These are phyloP conservation scores for Saururus chinensis DNA, from an alignment of 164 flowering plant species.

Conservation along the genomic window DNA sequence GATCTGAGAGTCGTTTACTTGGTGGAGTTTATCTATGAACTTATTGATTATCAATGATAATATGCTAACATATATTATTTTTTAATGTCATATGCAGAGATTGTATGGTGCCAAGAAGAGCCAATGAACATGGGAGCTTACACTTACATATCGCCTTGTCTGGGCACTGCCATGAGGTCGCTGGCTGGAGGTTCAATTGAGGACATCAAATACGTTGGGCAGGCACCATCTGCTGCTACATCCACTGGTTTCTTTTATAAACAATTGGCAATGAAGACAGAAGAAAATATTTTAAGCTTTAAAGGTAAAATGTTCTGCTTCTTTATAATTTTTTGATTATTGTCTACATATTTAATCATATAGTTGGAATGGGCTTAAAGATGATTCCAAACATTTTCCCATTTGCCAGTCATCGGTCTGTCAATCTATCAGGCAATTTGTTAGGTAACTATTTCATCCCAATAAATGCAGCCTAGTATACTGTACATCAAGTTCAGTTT, in stretches of 20 bases:
- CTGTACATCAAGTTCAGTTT: neutral
- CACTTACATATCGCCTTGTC: slow-evolving; percentile 66
- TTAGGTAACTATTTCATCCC: slow-evolving; percentile 37
- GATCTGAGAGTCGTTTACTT: no score
- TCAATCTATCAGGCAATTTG: slow-evolving; percentile 71
- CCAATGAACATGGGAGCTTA: slow-evolving; percentile 99
- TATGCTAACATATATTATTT: no score
- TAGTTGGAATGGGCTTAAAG: slow-evolving; percentile 59
- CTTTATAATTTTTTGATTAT: no score
- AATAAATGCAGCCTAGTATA: neutral
- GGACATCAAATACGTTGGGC: slow-evolving; percentile 56
- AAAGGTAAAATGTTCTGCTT: no score
- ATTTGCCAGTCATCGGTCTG: slow-evolving; percentile 59
- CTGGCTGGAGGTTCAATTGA: slow-evolving; percentile 54
- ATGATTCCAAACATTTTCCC: slow-evolving; percentile 51
- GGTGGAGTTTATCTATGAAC: no score
- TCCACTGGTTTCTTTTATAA: slow-evolving; percentile 71
- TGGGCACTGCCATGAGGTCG: slow-evolving; percentile 69
- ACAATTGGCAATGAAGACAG: no score
- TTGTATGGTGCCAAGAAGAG: slow-evolving; percentile 98
- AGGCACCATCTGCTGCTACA: slow-evolving; percentile 57
- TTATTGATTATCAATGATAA: no score
- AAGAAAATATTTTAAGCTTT: no score
- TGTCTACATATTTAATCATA: no score
- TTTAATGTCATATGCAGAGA: slow-evolving; percentile 96